phyloP scores from a whole-genome alignment of 1,139 yeast genomes.

The Scheffersomyces titani region DNA sequence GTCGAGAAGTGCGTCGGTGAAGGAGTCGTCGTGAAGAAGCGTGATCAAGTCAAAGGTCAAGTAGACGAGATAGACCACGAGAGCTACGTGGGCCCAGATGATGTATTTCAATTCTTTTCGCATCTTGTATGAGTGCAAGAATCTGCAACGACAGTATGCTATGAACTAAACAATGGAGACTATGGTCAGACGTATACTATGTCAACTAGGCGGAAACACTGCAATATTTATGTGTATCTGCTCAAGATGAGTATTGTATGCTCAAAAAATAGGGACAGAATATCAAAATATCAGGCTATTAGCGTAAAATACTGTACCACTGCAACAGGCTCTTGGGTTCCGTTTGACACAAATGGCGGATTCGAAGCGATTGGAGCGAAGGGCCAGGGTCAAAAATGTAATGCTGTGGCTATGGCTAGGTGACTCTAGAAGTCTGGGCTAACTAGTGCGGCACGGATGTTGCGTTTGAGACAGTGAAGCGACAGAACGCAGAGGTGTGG shows the following conservation, averaged over 20 bases:
- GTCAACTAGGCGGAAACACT: not conserved
- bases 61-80: slow-evolving; percentile 59
- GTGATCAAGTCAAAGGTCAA: slow-evolving; percentile 75
- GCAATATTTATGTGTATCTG: not conserved
- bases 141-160: too few relatives aligned
- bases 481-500: not conserved
- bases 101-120: slow-evolving; percentile 63
- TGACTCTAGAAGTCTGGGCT: not conserved
- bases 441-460: not conserved
- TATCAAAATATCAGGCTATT: not conserved
- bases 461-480: not conserved
- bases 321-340: not conserved
- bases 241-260: too few relatives aligned
- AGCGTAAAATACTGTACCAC: not conserved
- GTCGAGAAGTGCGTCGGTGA: slow-evolving; percentile 59
- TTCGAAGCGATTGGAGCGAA: not conserved
- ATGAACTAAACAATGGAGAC: too few relatives aligned
- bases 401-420: not conserved
- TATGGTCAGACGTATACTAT: too few relatives aligned
- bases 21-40: slow-evolving; percentile 70
- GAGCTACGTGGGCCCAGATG: slow-evolving; percentile 54
- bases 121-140: too few relatives aligned
- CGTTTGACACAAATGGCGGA: not conserved
- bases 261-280: not conserved
- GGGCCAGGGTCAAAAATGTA: not conserved